Evolutionary conservation across 208 protist species (phyloP), one percentile per base, ranked within the genome.

Genomic region (Leptomonas pyrrhocoris): DNA sequence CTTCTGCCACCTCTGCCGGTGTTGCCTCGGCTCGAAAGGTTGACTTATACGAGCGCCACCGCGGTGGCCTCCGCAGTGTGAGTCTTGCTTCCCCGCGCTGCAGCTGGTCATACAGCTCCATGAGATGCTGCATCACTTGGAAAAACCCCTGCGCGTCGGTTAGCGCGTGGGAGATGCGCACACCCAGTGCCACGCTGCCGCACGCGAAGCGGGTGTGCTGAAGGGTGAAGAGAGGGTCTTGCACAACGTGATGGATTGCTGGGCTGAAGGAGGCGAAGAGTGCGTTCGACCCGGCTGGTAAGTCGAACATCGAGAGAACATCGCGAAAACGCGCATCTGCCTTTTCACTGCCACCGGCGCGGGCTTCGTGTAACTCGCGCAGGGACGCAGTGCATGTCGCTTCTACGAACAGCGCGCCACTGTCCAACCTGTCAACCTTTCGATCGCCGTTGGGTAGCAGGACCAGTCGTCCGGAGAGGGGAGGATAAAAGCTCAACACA

Each of bases 171-270:
- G 72, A 68, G 30, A 78, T 43, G 53, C 68, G 78, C 42, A 79
- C 53, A n/a, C 50, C 67, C 16, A 78, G 57, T 21, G 71, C 53
- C 15, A 74, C 67, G 36, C 71, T 51, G 43, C 72, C 66, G 63
- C 72, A 79, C 23, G 77, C 62, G 56, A 78, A 78, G 11, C 72
- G 68, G 1, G 77, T 83, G 72, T 73, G 73, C 68, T 75, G 77
- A 42, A 76, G 16, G 18, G 54, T 38, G n/a, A 81, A 38, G 19
- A 73, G 55, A 9, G 65, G 54, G 38, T 73, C 51, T 5, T 18
- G 19, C 1, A 61, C 36, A 23, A 81, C 15, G 34, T 43, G 51
- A 11, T 68, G 38, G 15, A 40, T 28, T 0, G 57, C n/a, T 1
- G 61, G 58, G 18, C 59, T 56, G 40, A 57, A 76, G 16, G 70